phyloP scores from a whole-genome alignment of 768 basidiomycete genomes.

The Asterophora lycoperdoides region DNA sequence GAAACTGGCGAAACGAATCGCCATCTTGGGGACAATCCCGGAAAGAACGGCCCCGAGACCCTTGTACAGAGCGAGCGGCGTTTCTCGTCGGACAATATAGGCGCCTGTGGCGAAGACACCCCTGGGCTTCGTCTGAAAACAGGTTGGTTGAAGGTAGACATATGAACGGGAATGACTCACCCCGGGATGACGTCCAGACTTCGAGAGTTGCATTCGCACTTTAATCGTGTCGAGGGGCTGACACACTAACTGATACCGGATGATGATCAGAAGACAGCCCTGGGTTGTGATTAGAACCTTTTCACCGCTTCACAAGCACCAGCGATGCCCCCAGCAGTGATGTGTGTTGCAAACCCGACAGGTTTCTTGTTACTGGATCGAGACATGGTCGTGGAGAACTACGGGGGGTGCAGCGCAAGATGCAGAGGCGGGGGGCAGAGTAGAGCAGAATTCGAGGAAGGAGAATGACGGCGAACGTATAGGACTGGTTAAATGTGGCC shows the following conservation, averaged over 20 bases:
- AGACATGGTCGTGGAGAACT: slow-evolving; percentile 37
- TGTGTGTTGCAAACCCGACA: slow-evolving; percentile 82
- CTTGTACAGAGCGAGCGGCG: slow-evolving; percentile 94
- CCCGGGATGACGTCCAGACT: slow-evolving; percentile 71
- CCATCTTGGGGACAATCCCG: slow-evolving; percentile 99
- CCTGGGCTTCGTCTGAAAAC: slow-evolving; percentile 75
- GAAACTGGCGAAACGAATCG: slow-evolving; percentile 96
- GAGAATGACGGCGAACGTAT: not conserved
- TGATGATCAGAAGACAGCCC: not conserved
- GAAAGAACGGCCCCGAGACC: slow-evolving; percentile 94
- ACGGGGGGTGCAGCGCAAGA: not conserved
- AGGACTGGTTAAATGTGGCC: slow-evolving; percentile 5
- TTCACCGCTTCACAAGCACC: slow-evolving; percentile 90
- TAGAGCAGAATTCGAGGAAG: slow-evolving; percentile 7
- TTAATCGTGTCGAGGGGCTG: slow-evolving; percentile 99
- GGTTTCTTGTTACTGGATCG: slow-evolving; percentile 63
- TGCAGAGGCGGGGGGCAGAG: slow-evolving; percentile 8
- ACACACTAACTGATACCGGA: slow-evolving; percentile 55
- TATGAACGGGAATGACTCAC: slow-evolving; percentile 46
- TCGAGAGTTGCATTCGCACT: slow-evolving; percentile 98
- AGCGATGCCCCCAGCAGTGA: slow-evolving; percentile 91
- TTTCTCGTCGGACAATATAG: slow-evolving; percentile 86
- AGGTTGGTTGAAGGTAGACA: slow-evolving; percentile 1
- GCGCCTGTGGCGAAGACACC: slow-evolving; percentile 90
- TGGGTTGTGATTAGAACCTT: slow-evolving; percentile 5